These are phyloP conservation scores for Pseudonectria foliicola DNA, from an alignment of 2,329 filamentous ascomycete genomes.

Conservation along the genomic window DNA sequence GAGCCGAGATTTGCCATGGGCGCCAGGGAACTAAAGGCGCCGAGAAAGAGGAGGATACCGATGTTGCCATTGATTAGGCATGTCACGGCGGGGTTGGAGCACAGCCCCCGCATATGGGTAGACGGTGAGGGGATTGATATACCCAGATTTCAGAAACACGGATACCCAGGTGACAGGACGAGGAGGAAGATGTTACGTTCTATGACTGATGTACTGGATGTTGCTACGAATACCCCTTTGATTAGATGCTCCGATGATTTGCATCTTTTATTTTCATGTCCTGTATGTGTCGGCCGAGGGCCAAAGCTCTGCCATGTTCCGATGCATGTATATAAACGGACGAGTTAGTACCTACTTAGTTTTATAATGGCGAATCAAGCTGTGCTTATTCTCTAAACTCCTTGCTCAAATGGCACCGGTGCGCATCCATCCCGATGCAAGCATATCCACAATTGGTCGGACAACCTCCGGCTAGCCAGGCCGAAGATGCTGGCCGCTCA, in stretches of 20 bases:
- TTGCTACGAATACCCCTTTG: conserved; percentile 19
- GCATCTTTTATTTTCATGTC: conserved; percentile 4
- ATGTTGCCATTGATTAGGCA: no score
- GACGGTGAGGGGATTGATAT: no score
- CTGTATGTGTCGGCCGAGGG: not conserved
- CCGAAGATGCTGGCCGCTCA: no score
- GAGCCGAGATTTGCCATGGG: conserved; percentile 46
- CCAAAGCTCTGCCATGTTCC: conserved; percentile 2
- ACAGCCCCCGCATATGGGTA: not conserved
- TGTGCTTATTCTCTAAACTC: no score
- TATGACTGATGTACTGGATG: conserved; percentile 14
- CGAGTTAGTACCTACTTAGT: no score
- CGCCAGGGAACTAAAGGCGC: conserved; percentile 30
- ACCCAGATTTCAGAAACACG: conserved; percentile 1
- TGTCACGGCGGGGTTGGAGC: not conserved
- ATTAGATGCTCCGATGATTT: conserved; percentile 13
- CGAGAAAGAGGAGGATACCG: no score
- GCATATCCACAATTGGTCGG: no score
- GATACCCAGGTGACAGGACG: conserved; percentile 3
- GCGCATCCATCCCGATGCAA: no score
- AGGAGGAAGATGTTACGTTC: not conserved
- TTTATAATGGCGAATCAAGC: no score
- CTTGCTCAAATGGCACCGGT: no score
- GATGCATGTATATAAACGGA: conserved; percentile 1
- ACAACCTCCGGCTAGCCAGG: no score